Percentiles rank a stretch among this genome's conserved stretches.
Conservation (phyloP, 768 basidiomycete species). For the Agaricus blazei region DNA sequence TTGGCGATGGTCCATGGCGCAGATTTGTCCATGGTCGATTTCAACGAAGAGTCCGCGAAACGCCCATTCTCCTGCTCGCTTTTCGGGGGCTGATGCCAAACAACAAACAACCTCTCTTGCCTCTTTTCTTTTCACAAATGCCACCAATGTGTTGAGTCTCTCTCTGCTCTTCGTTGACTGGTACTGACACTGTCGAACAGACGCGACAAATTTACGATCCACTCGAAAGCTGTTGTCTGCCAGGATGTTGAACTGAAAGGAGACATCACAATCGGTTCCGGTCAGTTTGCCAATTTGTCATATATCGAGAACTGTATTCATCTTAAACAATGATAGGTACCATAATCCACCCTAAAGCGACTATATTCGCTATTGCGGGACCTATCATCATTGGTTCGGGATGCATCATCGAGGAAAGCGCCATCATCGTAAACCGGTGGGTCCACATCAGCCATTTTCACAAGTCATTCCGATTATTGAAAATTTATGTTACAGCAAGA, state of each 20-base stretch:
- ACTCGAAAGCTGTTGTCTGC: constrained; percentile 86
- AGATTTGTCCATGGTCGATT: constrained; percentile 24
- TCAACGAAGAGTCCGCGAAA: neutral
- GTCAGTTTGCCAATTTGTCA: constrained; percentile 24
- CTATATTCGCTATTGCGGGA: constrained; percentile 86
- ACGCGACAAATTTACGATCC: constrained; percentile 85
- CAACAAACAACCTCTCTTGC: neutral
- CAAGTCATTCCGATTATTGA: neutral
- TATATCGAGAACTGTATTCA: neutral
- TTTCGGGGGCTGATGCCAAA: neutral
- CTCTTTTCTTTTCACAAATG: constrained; percentile 12
- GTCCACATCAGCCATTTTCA: constrained; percentile 2
- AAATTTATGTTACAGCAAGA: constrained; percentile 35
- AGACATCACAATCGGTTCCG: constrained; percentile 87
- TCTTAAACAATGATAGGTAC: constrained; percentile 42
- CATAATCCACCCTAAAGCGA: constrained; percentile 91
- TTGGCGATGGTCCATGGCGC: constrained; percentile 41
- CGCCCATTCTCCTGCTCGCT: neutral
- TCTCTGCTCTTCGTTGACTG: neutral
- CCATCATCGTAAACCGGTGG: constrained; percentile 84
- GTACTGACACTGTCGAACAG: constrained; percentile 29
- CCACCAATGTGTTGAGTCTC: constrained; percentile 31
- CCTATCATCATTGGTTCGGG: constrained; percentile 86
- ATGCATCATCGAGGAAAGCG: constrained; percentile 90
- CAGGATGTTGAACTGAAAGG: constrained; percentile 94